Evolutionary conservation across 495 filamentous ascomycete genomes (phyloP).

Genomic region (Penicillium canescens): DNA sequence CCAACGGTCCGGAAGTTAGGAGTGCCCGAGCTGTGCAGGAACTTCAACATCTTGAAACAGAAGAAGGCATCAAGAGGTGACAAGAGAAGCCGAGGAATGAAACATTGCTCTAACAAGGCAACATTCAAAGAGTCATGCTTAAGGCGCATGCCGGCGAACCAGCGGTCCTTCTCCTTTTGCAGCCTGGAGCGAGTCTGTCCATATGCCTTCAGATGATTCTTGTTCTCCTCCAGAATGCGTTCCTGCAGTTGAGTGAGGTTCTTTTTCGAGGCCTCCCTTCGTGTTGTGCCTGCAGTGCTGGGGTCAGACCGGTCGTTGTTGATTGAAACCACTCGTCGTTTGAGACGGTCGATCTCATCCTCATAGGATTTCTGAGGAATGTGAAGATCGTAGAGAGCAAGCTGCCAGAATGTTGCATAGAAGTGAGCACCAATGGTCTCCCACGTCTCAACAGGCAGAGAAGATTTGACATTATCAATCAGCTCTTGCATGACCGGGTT

Average conservation of each 20-base stretch:
- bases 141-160: slow-evolving; percentile 65
- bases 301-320: slow-evolving; percentile 72
- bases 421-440: slow-evolving; percentile 70
- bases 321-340: slow-evolving; percentile 59
- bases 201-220: slow-evolving; percentile 64
- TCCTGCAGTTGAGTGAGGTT: slow-evolving; percentile 57
- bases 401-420: slow-evolving; percentile 92
- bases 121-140: slow-evolving; percentile 70
- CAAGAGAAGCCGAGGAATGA: slow-evolving; percentile 80
- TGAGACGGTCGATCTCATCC: slow-evolving; percentile 63
- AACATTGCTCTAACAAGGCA: slow-evolving; percentile 82
- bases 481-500: slow-evolving; percentile 77
- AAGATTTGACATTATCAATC: slow-evolving; percentile 62
- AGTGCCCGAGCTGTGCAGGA: slow-evolving; percentile 77
- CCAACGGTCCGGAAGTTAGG: slow-evolving; percentile 86
- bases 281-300: slow-evolving; percentile 58
- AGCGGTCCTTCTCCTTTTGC: slow-evolving; percentile 73
- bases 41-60: slow-evolving; percentile 79
- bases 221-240: slow-evolving; percentile 68
- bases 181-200: slow-evolving; percentile 62
- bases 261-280: slow-evolving; percentile 65
- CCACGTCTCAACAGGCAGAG: slow-evolving; percentile 64
- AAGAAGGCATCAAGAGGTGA: slow-evolving; percentile 87
- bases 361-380: slow-evolving; percentile 73
- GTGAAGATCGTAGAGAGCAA: slow-evolving; percentile 76